Evolutionary conservation across 129 eudicot species (phyloP).

Genomic region (Arctium lappa): DNA sequence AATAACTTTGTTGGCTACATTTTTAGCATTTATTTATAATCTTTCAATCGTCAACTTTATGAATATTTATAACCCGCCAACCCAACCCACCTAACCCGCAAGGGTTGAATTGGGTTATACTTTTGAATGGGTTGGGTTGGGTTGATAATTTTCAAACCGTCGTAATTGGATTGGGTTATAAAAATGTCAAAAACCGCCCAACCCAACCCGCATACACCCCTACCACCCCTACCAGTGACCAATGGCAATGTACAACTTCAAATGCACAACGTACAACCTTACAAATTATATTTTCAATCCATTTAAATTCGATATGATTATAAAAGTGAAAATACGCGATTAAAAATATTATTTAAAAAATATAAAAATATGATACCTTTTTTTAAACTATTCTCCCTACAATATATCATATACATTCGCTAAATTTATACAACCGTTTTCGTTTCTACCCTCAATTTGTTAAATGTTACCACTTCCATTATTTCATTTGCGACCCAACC

Average conservation of each 20-base stretch:
- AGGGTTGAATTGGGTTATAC: too few species aligned
- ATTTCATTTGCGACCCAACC: slow-evolving; percentile 20
- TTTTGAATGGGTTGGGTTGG: too few species aligned
- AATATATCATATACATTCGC: slow-evolving; percentile 26
- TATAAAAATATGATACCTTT: slow-evolving; percentile 2
- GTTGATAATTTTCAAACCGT: too few species aligned
- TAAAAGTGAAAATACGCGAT: not conserved
- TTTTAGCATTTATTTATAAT: too few species aligned
- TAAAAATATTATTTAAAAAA: not conserved
- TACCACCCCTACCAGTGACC: not conserved
- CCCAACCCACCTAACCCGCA: too few species aligned
- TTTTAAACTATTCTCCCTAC: slow-evolving; percentile 16
- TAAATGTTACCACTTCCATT: not conserved
- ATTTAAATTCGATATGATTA: not conserved
- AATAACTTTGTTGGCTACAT: too few species aligned
- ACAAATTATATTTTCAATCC: not conserved
- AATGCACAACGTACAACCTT: slow-evolving; percentile 8
- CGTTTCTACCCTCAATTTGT: not conserved
- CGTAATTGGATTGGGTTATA: too few species aligned
- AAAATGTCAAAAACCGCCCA: too few species aligned
- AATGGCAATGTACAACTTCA: slow-evolving; percentile 10
- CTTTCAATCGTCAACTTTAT: too few species aligned
- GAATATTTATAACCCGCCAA: too few species aligned
- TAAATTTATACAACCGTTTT: slow-evolving; percentile 16
- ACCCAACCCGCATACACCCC: too few species aligned